Conservation (phyloP, 768 basidiomycete genomes). For the Calocybe cyanea region DNA sequence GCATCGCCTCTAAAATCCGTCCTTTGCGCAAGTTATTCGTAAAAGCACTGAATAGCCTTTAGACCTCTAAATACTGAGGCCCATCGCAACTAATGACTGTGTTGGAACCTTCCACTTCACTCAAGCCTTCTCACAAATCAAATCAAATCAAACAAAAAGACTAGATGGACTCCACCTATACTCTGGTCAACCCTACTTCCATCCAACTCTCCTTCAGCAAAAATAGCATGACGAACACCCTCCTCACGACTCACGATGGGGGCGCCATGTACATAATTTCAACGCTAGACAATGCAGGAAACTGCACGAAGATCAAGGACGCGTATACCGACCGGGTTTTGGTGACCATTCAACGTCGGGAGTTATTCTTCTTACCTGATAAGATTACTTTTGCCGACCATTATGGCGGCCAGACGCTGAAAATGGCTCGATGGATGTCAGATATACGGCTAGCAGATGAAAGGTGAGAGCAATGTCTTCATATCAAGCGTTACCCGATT, state of each 20-base stretch:
- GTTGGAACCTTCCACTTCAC: too few species aligned
- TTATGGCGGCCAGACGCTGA: constrained; percentile 15
- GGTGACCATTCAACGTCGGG: constrained; percentile 15
- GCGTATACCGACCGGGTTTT: constrained; percentile 15
- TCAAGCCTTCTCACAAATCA: too few species aligned
- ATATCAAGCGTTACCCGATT: too few species aligned
- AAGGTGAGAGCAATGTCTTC: too few species aligned
- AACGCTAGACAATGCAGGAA: constrained; percentile 15
- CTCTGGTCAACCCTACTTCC: too few species aligned
- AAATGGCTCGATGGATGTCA: constrained; percentile 21
- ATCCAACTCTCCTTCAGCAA: constrained; percentile 19
- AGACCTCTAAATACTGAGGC: too few species aligned
- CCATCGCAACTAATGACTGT: too few species aligned
- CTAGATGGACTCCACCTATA: constrained; percentile 13
- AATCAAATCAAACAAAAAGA: too few species aligned
- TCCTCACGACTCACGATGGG: constrained; percentile 16
- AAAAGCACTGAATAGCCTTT: too few species aligned
- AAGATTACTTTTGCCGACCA: constrained; percentile 21
- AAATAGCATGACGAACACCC: constrained; percentile 17
- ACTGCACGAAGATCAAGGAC: constrained; percentile 19
- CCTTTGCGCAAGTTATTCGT: too few species aligned
- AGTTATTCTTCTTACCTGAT: constrained; percentile 19
- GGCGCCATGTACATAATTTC: constrained; percentile 17
- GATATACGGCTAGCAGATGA: constrained; percentile 10
- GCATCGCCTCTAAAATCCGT: too few species aligned